Evolutionary conservation across 2,329 filamentous ascomycete species (phyloP).

Genomic region (Didymella glomerata): DNA sequence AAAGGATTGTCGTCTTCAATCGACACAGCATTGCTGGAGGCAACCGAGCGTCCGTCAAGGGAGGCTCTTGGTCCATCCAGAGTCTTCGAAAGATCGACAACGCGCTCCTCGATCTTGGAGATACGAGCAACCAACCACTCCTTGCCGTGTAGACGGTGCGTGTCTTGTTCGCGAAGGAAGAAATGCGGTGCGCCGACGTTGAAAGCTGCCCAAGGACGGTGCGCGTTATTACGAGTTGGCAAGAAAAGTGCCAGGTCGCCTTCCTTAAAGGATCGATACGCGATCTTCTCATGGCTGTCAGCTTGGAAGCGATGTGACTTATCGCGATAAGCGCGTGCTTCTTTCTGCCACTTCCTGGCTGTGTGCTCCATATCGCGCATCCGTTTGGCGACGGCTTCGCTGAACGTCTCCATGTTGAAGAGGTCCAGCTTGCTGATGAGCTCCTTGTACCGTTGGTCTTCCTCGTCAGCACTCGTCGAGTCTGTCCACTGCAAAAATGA

Average conservation of each 20-base stretch:
- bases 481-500: conserved; percentile 85
- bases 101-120: conserved; percentile 85
- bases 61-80: conserved; percentile 62
- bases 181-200: conserved; percentile 97
- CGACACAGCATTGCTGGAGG: conserved; percentile 63
- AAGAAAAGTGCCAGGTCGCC: conserved; percentile 94
- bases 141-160: conserved; percentile 80
- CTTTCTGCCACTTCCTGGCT: conserved; percentile 91
- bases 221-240: conserved; percentile 91
- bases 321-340: conserved; percentile 85
- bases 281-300: conserved; percentile 94
- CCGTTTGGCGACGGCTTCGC: conserved; percentile 84
- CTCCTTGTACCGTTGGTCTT: conserved; percentile 75
- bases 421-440: conserved; percentile 77
- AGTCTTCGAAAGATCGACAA: conserved; percentile 89
- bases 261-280: conserved; percentile 94
- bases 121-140: conserved; percentile 99
- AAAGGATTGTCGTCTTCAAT: conserved; percentile 95
- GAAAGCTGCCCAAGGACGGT: conserved; percentile 96
- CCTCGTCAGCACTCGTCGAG: conserved; percentile 68
- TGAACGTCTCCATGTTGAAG: conserved; percentile 85
- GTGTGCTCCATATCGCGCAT: conserved; percentile 94
- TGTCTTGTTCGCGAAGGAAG: conserved; percentile 92
- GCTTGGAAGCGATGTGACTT: conserved; percentile 81
- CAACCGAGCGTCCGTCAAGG: conserved; percentile 56